Conservation (phyloP, 225 moss, liverwort and hornwort species). For the Pseudisothecium myosuroides region DNA sequence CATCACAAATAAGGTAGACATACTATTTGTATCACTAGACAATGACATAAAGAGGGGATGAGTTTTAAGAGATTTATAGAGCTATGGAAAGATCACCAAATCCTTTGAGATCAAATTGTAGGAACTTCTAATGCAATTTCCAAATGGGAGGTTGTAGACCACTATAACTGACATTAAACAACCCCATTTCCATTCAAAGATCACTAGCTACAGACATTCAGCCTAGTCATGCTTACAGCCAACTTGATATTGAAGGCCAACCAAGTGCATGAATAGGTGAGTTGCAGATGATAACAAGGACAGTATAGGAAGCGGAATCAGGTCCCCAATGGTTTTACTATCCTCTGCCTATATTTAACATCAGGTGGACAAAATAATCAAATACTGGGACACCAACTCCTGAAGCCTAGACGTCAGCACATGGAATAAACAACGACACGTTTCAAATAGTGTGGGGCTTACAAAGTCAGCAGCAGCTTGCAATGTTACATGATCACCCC, state of each 20-base stretch:
- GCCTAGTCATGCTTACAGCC: neutral
- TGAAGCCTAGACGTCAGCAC: neutral
- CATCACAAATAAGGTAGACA: neutral
- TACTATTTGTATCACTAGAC: neutral
- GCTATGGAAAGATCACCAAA: neutral
- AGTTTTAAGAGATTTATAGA: neutral
- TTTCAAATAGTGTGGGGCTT: neutral
- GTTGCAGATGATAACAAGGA: neutral
- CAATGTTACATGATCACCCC: constrained; percentile 94
- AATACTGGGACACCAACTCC: neutral
- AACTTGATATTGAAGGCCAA: neutral
- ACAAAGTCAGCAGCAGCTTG: constrained; percentile 92
- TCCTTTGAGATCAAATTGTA: neutral
- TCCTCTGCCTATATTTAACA: neutral
- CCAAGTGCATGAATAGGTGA: neutral
- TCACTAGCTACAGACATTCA: neutral
- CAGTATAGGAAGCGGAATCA: neutral
- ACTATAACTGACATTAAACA: neutral
- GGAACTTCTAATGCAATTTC: neutral
- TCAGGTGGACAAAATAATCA: neutral
- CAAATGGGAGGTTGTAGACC: neutral
- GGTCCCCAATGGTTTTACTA: neutral
- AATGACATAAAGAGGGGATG: neutral
- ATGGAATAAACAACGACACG: neutral
- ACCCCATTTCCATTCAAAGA: neutral